Conservation (phyloP, 2,329 filamentous ascomycete genomes). For the Waltergamsia citrina region DNA sequence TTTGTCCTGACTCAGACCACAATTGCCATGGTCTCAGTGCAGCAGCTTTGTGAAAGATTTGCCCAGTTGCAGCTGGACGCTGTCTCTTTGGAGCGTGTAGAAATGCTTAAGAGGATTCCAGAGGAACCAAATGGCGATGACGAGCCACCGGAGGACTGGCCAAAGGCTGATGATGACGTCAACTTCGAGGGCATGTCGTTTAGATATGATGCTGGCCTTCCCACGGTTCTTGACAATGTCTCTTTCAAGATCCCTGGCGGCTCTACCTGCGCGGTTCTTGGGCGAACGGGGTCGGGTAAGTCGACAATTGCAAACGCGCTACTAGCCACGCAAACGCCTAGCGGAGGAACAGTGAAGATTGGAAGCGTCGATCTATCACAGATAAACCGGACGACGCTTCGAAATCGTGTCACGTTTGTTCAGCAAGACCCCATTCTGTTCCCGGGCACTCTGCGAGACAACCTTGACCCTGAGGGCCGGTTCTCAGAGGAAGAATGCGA, state of each 20-base stretch:
- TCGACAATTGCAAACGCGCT: slow-evolving; percentile 60
- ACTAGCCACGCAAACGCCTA: slow-evolving; percentile 44
- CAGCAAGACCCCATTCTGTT: slow-evolving; percentile 56
- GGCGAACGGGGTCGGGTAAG: slow-evolving; percentile 81
- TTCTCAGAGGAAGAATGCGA: slow-evolving; percentile 41
- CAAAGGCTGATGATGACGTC: slow-evolving; percentile 60
- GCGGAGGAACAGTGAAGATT: slow-evolving; percentile 40
- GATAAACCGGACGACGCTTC: slow-evolving; percentile 45
- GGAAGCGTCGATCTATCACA: slow-evolving; percentile 41
- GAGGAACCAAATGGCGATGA: slow-evolving; percentile 61
- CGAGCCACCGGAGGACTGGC: slow-evolving; percentile 68
- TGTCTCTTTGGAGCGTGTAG: slow-evolving; percentile 78
- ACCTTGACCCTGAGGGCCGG: slow-evolving; percentile 60
- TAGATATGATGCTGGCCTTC: slow-evolving; percentile 68
- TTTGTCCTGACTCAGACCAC: slow-evolving; percentile 60
- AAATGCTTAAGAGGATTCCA: slow-evolving; percentile 71
- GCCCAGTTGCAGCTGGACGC: slow-evolving; percentile 87
- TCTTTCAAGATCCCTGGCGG: slow-evolving; percentile 63
- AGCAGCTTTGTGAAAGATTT: slow-evolving; percentile 64
- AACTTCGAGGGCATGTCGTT: slow-evolving; percentile 70
- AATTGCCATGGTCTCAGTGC: slow-evolving; percentile 23
- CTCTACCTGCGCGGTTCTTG: slow-evolving; percentile 58
- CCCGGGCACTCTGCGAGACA: slow-evolving; percentile 47
- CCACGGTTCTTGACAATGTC: slow-evolving; percentile 60
- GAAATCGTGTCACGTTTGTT: slow-evolving; percentile 51